Conservation (phyloP, 768 basidiomycete genomes). For the Panaeolus cyanescens region DNA sequence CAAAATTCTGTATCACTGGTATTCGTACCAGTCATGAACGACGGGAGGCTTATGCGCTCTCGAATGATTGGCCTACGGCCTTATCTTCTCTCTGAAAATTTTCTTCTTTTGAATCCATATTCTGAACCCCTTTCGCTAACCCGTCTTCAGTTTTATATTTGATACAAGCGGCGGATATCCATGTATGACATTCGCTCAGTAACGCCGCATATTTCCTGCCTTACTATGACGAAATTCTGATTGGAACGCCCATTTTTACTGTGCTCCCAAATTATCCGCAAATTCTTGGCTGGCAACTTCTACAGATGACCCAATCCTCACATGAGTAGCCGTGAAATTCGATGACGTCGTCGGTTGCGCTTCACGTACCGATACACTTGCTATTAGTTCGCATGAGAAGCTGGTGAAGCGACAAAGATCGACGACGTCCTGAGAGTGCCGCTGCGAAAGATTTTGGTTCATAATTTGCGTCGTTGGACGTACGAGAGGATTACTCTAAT, state of each 20-base stretch:
- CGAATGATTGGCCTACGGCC: not conserved
- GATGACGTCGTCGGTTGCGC: not conserved
- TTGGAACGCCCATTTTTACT: not conserved
- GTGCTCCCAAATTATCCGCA: not conserved
- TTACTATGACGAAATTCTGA: not conserved
- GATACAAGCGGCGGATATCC: not conserved
- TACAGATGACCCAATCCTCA: not conserved
- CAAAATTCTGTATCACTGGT: not conserved
- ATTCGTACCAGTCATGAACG: not conserved
- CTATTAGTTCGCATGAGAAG: not conserved
- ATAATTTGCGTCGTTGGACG: no score
- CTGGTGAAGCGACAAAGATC: conserved; percentile 1
- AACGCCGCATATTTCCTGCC: not conserved
- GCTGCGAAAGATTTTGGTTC: no score
- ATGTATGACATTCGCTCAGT: not conserved
- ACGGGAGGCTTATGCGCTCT: not conserved
- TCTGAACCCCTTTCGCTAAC: not conserved
- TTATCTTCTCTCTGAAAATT: not conserved
- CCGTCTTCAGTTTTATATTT: not conserved
- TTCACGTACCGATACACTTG: not conserved
- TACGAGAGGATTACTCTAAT: no score
- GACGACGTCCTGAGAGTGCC: not conserved
- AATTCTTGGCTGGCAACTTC: not conserved
- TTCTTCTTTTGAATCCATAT: not conserved
- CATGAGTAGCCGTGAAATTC: not conserved